Evolutionary conservation across 148 eudicot genomes (phyloP), one percentile per base, ranked within the genome.

Genomic region (Vaccinium vitisidaea): DNA sequence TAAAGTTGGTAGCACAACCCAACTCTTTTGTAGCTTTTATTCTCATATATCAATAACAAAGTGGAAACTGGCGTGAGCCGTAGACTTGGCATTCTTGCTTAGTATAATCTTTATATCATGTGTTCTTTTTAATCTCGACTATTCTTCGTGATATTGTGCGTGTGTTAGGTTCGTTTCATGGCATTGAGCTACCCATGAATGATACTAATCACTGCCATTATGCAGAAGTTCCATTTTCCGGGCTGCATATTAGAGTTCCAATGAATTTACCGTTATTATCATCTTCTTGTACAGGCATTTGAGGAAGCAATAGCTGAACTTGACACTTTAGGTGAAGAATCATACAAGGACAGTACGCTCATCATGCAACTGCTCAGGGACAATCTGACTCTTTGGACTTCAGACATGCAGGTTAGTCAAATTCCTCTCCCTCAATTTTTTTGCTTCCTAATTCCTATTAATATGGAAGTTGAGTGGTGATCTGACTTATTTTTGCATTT

Each of bases 301-400:
- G 94, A 92, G 86, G 92, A 91, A 85, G 94, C 93, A 54, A 90
- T 92, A 80, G 92, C 93, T 85, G 94, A 91, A 84, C 89, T 91
- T 75, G 94, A 92, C 83, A 91, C 93, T 2, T 77, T 89, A 83
- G 92, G 93, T 67, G 93, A 91, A 82, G 94, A 92, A 80, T 91
- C 93, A 80, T 92, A 91, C 87, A 92, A 91, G 84, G 94, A 92
- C 85, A 91, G 93, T 84, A 91, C 94, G 48, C 90, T 92, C 82
- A 91, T 92, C 83, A 91, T 92, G 93, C 94, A 92, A 83, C 90
- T 92, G 79, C 84, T 92, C 82, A 90, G 94, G 88, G 93, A 92
- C 61, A 92, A 92, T 78, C 91, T 92, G 81, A 92, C 92, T 80
- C 93, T 91, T 55, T 92, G 94, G 93, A 92, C 94, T 75, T 90